Evolutionary conservation across 2,329 filamentous ascomycete species (phyloP), one percentile per base, ranked within the genome.

Genomic region (Penicillium sp.): DNA sequence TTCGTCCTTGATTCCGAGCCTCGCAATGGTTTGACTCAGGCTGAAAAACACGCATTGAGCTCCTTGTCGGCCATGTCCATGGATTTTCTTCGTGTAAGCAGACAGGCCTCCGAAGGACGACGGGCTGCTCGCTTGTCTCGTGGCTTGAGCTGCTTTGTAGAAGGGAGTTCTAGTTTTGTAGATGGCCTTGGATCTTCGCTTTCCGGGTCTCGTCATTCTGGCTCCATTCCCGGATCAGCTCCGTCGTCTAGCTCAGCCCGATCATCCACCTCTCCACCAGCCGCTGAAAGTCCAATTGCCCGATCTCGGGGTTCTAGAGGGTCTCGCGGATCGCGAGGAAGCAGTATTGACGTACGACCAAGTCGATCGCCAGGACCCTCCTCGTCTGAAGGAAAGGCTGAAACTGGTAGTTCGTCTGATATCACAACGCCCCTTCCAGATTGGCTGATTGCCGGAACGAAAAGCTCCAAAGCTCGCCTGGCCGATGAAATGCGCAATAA

Each of bases 1-100:
- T 80, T 81, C 52, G 78, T 87, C 2, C 71, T 85, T 3, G 84
- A 87, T 61, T 78, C 81, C 45, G 74, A 75, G n/a, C 78, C 81
- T 0, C 79, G 82, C 5, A 55, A 66, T 43, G 80, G 79, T 0
- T 64, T 88, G 18, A 66, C 62, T 0, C 42, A 64, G 2, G 42
- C 52, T 7, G 68, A 73, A 51, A 70, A 68, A 56, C 73, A 77
- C 21, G 85, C 83, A 49, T 71, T 88, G 66, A 76, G 79, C 45
- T 83, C 83, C 42, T 76, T 87, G 69, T 74, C 79, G 0, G 71
- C 72, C 18, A 80, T 83, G 3, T 75, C 84, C 4, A 83, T 85
- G 72, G 79, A 84, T 38, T 84, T 87, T 57, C 67, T 89, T 8
- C 83, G 85, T 54, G 64, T 74, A n/a, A 69, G 81, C 76, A 74